Conservation (phyloP, 176 grass and related monocot genomes). For the Oropetium thomaeum region DNA sequence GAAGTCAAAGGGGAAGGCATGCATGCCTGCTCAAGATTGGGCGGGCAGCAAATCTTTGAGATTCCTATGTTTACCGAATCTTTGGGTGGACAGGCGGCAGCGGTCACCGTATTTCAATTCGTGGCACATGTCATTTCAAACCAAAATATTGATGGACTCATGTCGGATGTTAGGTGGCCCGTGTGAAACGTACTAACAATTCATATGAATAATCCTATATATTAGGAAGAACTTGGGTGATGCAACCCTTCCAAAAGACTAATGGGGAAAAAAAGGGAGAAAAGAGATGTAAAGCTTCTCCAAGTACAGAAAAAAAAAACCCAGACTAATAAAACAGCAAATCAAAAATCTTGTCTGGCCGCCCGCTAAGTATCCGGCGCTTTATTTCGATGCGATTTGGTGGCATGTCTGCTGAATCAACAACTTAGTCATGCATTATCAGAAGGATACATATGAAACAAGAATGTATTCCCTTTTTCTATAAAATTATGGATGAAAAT, state of each 20-base stretch:
- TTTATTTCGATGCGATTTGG: neutral
- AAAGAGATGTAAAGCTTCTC: neutral
- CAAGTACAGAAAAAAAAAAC: neutral
- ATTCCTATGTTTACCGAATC: too few species aligned
- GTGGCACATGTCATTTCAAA: neutral
- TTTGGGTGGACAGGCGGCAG: neutral
- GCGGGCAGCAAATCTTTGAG: neutral
- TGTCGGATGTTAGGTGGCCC: constrained; percentile 13
- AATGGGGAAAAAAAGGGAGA: neutral
- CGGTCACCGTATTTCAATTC: neutral
- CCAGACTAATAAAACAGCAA: neutral
- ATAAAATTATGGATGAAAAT: neutral
- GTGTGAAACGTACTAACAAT: neutral
- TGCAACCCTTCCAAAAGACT: neutral
- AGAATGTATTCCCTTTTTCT: neutral
- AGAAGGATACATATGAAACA: neutral
- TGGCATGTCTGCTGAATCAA: neutral
- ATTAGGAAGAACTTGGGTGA: neutral
- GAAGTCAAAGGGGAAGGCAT: neutral
- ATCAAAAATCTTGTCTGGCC: neutral
- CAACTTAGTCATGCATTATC: neutral
- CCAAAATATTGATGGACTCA: neutral
- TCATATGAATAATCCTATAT: neutral
- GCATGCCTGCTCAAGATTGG: neutral
- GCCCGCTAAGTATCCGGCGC: neutral